These are phyloP conservation scores for Ophiostoma angusticollis DNA, from an alignment of 2,329 filamentous ascomycete genomes.

Conservation along the genomic window DNA sequence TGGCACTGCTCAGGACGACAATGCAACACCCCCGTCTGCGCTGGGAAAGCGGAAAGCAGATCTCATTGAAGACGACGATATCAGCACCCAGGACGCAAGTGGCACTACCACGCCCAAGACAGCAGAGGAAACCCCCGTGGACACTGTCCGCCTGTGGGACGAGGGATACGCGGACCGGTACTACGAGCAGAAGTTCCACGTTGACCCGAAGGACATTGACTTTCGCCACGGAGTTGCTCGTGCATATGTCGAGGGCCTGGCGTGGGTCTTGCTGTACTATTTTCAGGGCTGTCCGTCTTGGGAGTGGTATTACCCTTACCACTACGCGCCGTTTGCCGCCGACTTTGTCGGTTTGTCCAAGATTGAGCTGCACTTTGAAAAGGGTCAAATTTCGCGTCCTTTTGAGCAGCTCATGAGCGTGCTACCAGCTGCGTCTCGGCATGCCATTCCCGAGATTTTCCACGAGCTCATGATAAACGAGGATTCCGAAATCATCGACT, in stretches of 20 bases:
- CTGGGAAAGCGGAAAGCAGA: constrained; percentile 62
- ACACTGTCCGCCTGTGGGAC: constrained; percentile 87
- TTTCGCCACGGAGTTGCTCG: constrained; percentile 83
- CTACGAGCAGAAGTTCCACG: constrained; percentile 92
- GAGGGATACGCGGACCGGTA: constrained; percentile 90
- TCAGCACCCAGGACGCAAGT: constrained; percentile 45
- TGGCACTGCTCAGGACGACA: constrained; percentile 2
- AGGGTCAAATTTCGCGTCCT: constrained; percentile 73
- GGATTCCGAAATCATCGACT: constrained; percentile 88
- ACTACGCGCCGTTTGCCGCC: constrained; percentile 93
- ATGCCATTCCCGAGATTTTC: constrained; percentile 79
- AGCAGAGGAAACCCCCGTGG: constrained; percentile 52
- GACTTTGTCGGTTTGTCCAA: constrained; percentile 79
- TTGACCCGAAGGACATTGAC: constrained; percentile 63
- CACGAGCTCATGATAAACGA: constrained; percentile 80
- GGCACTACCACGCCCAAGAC: constrained; percentile 25
- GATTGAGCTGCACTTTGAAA: constrained; percentile 69
- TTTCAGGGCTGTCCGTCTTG: constrained; percentile 97
- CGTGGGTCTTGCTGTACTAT: constrained; percentile 94
- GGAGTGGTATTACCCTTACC: constrained; percentile 99
- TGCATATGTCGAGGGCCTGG: constrained; percentile 87
- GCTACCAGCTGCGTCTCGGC: constrained; percentile 80
- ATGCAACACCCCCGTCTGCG: constrained; percentile 14
- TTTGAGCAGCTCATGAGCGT: constrained; percentile 99
- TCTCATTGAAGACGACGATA: constrained; percentile 47